phyloP scores from a whole-genome alignment of 139 green algal genomes.

The Tetradesmus lagerheimii region DNA sequence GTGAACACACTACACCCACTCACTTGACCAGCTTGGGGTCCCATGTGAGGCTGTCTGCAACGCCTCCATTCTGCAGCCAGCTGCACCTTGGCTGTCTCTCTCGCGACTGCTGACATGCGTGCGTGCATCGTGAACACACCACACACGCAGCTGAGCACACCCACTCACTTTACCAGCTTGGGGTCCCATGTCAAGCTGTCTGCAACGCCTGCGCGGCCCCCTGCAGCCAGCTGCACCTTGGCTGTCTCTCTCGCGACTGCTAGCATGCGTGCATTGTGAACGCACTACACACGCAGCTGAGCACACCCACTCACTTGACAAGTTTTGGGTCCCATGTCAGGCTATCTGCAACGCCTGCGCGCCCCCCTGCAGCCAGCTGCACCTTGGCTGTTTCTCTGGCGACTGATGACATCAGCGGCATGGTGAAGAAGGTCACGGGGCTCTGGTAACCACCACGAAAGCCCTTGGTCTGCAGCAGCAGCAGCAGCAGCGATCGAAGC shows the following conservation, averaged over 20 bases:
- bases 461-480: slow-evolving; percentile 55
- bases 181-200: slow-evolving; percentile 60
- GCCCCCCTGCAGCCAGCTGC: slow-evolving; percentile 26
- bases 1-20: too few species aligned
- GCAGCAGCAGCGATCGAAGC: background rate
- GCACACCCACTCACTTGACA: background rate
- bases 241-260: slow-evolving; percentile 81
- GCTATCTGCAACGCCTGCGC: background rate
- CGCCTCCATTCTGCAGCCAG: slow-evolving; percentile 4
- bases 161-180: slow-evolving; percentile 25
- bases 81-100: too few species aligned
- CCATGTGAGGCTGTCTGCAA: slow-evolving; percentile 57
- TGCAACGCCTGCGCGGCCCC: background rate
- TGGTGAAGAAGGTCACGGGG: slow-evolving; percentile 62
- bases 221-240: slow-evolving; percentile 51
- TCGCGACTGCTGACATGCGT: too few species aligned
- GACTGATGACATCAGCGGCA: slow-evolving; percentile 83
- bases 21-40: slow-evolving; percentile 39
- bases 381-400: slow-evolving; percentile 80
- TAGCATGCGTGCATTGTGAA: slow-evolving; percentile 77
- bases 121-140: too few species aligned
- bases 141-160: background rate
- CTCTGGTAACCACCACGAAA: slow-evolving; percentile 81
- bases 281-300: too few species aligned
- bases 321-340: slow-evolving; percentile 64